These are phyloP conservation scores for Fusarium phyllophilum DNA, from an alignment of 2,329 filamentous ascomycete genomes.

Conservation along the genomic window DNA sequence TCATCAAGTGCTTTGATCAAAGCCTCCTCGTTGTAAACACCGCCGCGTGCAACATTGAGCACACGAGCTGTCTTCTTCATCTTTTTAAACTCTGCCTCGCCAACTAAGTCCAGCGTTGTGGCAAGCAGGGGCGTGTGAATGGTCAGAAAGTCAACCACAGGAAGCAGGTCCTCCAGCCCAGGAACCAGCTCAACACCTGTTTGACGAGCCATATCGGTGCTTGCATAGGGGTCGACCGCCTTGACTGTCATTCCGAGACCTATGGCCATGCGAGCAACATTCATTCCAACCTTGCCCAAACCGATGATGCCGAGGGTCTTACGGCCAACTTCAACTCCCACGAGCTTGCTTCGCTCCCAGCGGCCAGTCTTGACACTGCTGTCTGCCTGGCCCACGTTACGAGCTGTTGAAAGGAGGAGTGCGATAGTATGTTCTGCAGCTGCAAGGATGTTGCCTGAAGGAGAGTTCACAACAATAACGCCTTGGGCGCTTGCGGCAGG, in stretches of 20 bases:
- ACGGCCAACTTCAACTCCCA: constrained; percentile 80
- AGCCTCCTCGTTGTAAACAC: constrained; percentile 81
- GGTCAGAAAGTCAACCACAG: constrained; percentile 78
- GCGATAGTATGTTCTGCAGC: constrained; percentile 83
- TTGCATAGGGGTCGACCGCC: constrained; percentile 82
- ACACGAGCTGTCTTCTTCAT: constrained; percentile 82
- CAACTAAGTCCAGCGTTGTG: constrained; percentile 79
- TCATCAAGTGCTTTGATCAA: constrained; percentile 75
- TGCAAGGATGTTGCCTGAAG: constrained; percentile 81
- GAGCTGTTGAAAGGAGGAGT: constrained; percentile 76
- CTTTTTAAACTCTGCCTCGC: constrained; percentile 69
- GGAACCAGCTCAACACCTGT: constrained; percentile 73
- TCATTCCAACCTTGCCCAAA: constrained; percentile 84
- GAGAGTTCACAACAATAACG: constrained; percentile 83
- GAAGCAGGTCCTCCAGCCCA: constrained; percentile 68
- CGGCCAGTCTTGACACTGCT: constrained; percentile 74
- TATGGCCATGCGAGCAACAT: constrained; percentile 81
- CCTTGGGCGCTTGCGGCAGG: constrained; percentile 76
- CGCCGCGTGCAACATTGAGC: constrained; percentile 82
- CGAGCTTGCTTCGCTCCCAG: constrained; percentile 79
- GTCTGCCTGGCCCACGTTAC: constrained; percentile 77
- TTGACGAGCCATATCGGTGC: constrained; percentile 73
- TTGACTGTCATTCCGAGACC: constrained; percentile 80
- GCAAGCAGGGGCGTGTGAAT: constrained; percentile 84
- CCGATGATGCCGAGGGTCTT: constrained; percentile 83